Evolutionary conservation across 2,329 filamentous ascomycete genomes (phyloP).

Genomic region (Fusarium musae): DNA sequence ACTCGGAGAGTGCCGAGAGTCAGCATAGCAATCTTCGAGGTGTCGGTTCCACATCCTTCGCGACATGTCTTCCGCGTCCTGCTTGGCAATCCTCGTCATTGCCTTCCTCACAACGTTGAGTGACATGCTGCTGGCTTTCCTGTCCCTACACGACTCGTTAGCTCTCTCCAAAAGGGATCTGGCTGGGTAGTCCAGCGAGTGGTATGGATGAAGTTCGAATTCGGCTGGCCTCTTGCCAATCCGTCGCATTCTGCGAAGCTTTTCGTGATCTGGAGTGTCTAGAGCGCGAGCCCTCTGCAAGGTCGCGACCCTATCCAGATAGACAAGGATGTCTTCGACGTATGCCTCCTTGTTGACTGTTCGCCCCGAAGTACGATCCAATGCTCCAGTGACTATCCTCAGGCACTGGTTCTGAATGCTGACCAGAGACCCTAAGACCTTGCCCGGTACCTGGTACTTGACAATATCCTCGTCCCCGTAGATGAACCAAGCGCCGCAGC

Average conservation of each 20-base stretch:
- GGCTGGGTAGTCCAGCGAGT: neutral
- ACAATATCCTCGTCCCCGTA: rapidly evolving
- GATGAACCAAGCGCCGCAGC: neutral
- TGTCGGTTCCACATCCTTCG: neutral
- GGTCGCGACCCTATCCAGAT: neutral
- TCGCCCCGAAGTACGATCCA: neutral
- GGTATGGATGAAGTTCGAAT: neutral
- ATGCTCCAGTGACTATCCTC: neutral
- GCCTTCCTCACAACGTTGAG: neutral
- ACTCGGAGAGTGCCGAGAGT: neutral
- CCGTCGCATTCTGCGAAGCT: neutral
- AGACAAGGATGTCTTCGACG: neutral
- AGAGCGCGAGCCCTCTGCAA: neutral
- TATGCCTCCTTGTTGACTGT: neutral
- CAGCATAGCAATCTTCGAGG: neutral
- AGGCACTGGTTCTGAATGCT: neutral
- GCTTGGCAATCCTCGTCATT: neutral
- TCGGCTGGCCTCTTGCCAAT: neutral
- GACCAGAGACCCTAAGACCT: neutral
- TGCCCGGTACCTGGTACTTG: neutral
- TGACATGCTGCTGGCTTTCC: neutral
- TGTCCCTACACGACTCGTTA: neutral
- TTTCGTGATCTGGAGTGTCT: neutral
- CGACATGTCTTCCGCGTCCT: neutral
- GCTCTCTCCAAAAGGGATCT: neutral